Conservation (phyloP, 1,139 yeast genomes). For the Debaryomycetaceae sp. region DNA sequence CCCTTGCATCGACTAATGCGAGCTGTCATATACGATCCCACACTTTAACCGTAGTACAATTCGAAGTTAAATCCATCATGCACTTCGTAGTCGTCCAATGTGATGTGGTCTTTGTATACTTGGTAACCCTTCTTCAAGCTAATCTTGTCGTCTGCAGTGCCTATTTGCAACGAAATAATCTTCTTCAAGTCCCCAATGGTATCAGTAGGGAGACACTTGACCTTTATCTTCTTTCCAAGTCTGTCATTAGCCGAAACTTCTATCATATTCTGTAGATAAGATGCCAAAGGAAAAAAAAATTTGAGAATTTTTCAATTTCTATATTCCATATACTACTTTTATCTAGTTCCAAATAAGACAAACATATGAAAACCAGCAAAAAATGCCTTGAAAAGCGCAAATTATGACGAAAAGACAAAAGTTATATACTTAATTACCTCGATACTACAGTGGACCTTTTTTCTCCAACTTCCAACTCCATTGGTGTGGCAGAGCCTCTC, state of each 20-base stretch:
- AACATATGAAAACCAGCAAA: too few relatives aligned
- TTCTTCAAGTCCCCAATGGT: slow-evolving; percentile 91
- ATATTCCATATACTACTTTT: background rate
- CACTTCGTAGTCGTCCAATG: slow-evolving; percentile 88
- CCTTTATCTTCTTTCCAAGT: slow-evolving; percentile 82
- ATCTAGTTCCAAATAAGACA: too few relatives aligned
- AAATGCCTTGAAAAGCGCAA: too few relatives aligned
- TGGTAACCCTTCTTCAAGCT: slow-evolving; percentile 75
- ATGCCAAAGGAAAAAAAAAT: background rate
- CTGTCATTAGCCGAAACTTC: slow-evolving; percentile 44
- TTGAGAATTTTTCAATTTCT: background rate
- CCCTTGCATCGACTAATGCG: background rate
- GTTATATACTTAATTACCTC: too few relatives aligned
- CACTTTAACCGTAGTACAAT: slow-evolving; percentile 59
- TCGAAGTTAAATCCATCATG: slow-evolving; percentile 89
- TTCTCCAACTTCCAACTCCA: too few relatives aligned
- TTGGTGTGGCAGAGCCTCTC: too few relatives aligned
- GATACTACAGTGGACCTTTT: too few relatives aligned
- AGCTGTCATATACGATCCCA: background rate
- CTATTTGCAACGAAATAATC: slow-evolving; percentile 77
- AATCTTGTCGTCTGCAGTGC: slow-evolving; percentile 64
- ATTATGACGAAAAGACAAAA: too few relatives aligned
- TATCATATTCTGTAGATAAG: slow-evolving; percentile 20
- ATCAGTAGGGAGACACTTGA: slow-evolving; percentile 82
- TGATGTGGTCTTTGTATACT: slow-evolving; percentile 82